These are phyloP conservation scores for Benincasa hispida DNA, from an alignment of 306 rosid species.

Conservation along the genomic window DNA sequence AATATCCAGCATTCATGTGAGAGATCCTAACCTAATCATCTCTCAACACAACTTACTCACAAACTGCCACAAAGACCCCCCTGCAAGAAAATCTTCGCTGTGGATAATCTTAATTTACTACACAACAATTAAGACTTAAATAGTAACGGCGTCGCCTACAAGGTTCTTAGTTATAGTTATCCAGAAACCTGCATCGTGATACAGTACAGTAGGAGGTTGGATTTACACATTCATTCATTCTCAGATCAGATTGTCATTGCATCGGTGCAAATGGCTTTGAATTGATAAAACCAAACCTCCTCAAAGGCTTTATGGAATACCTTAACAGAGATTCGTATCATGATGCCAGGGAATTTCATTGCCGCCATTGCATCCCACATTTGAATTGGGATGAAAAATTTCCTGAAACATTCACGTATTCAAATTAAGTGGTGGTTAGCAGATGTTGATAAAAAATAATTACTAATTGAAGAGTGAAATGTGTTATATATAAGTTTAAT, in stretches of 20 bases:
- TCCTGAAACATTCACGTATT: not conserved
- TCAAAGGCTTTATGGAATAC: not conserved
- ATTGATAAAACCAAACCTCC: not conserved
- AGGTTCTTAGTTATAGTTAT: not conserved
- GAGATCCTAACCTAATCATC: not conserved
- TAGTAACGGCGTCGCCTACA: not conserved
- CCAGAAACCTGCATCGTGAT: not conserved
- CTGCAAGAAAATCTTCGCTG: not conserved
- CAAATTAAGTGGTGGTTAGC: not conserved
- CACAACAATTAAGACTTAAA: not conserved
- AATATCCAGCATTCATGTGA: not conserved
- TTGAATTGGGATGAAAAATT: not conserved
- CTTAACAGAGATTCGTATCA: not conserved
- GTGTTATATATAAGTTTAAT: not conserved
- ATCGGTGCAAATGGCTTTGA: not conserved
- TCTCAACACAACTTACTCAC: not conserved
- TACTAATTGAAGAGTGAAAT: not conserved
- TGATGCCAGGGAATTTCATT: not conserved
- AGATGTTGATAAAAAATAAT: not conserved
- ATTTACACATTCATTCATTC: not conserved
- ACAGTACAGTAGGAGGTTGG: not conserved
- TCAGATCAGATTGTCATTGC: not conserved
- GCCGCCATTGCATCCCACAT: not conserved
- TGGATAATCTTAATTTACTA: not conserved
- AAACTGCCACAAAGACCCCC: not conserved